Conservation (phyloP, 139 green algal genomes). For the Closterium sp. region DNA sequence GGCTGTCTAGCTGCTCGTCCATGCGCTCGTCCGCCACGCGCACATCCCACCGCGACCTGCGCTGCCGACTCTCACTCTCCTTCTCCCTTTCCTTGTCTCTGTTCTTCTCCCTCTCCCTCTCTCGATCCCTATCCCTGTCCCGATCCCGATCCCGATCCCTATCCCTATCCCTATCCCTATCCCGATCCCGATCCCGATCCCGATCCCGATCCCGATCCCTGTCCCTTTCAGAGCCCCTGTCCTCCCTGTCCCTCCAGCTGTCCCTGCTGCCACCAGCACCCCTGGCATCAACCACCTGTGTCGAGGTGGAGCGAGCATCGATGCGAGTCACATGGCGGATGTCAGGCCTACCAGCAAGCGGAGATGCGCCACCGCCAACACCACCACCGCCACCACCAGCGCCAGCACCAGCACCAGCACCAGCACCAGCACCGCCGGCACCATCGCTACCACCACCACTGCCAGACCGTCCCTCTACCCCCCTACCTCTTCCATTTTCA, state of each 20-base stretch:
- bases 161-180: not conserved
- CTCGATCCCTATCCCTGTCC: not conserved
- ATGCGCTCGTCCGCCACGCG: not conserved
- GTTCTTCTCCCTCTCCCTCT: not conserved
- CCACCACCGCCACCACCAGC: not conserved
- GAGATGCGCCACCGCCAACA: not conserved
- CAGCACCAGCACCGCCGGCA: too few species aligned
- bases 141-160: not conserved
- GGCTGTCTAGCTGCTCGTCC: not conserved
- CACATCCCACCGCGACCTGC: not conserved
- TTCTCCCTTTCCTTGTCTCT: slow-evolving; percentile 7
- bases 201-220: not conserved
- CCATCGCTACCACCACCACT: not conserved
- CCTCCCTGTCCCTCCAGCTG: not conserved
- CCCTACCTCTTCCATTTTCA: not conserved
- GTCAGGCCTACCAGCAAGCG: not conserved
- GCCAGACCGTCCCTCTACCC: not conserved
- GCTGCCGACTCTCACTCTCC: not conserved
- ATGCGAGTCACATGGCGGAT: not conserved
- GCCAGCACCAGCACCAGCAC: too few species aligned
- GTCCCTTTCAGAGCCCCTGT: not conserved
- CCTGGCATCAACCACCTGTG: not conserved
- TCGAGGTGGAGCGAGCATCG: not conserved
- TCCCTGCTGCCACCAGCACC: not conserved
- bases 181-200: not conserved